Conservation (phyloP, 75 land plant species). For the Adiantum capillusveneris region DNA sequence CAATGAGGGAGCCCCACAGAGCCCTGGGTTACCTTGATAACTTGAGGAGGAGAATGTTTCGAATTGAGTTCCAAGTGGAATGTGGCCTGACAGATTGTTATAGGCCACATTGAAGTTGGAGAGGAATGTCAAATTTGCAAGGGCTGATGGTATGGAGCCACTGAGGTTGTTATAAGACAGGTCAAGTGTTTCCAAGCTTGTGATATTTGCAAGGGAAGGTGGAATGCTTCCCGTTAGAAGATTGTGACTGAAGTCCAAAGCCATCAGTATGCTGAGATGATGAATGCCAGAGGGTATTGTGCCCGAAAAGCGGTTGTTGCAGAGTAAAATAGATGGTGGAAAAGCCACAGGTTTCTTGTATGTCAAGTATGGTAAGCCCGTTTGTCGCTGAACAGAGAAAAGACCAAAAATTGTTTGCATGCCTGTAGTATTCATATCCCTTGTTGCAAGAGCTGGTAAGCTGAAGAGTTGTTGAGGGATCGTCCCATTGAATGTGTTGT, state of each 20-base stretch:
- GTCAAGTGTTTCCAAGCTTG: constrained; percentile 45
- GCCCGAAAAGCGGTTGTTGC: constrained; percentile 38
- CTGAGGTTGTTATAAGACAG: constrained; percentile 42
- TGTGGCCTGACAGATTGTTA: constrained; percentile 39
- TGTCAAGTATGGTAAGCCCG: constrained; percentile 24
- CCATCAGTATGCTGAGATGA: constrained; percentile 22
- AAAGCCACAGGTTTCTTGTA: constrained; percentile 39
- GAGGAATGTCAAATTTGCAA: constrained; percentile 35
- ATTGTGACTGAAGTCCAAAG: constrained; percentile 47
- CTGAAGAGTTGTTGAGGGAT: constrained; percentile 28
- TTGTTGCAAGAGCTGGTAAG: constrained; percentile 31
- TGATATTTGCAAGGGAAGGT: constrained; percentile 23
- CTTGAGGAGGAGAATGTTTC: constrained; percentile 34
- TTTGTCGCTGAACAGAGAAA: constrained; percentile 29
- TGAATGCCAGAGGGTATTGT: constrained; percentile 37
- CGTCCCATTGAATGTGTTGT: constrained; percentile 23
- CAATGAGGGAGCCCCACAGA: constrained; percentile 41
- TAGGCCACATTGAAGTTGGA: constrained; percentile 41
- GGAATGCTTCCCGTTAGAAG: constrained; percentile 46
- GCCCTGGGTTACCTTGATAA: constrained; percentile 27
- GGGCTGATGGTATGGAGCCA: constrained; percentile 36
- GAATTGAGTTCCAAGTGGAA: constrained; percentile 40
- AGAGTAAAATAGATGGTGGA: constrained; percentile 43
- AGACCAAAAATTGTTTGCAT: constrained; percentile 5
- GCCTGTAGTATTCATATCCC: constrained; percentile 4